A percentile compares a stretch with the other conserved stretches of the same genome.
phyloP scores from a whole-genome alignment of 441 rosid genomes.

The Brassica balearica region DNA sequence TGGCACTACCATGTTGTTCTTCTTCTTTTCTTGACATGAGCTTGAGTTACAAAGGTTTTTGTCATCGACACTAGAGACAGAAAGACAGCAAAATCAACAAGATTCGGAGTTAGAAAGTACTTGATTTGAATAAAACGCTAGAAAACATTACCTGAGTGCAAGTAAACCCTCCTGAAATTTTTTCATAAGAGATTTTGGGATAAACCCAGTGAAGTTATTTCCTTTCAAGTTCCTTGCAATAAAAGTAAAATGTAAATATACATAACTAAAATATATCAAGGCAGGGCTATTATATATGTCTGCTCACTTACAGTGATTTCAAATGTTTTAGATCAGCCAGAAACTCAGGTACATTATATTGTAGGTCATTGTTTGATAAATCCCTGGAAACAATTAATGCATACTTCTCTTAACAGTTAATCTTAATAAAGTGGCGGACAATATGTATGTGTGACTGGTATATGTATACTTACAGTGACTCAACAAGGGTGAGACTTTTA shows the following conservation, averaged over 20 bases:
- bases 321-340: conserved; percentile 51
- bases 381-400: conserved; percentile 53
- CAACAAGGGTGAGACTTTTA: conserved; percentile 45
- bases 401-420: conserved; percentile 1
- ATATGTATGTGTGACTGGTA: too few relatives aligned
- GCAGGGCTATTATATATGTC: neutral
- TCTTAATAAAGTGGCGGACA: neutral
- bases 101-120: neutral
- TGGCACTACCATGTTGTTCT: conserved; percentile 42
- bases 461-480: conserved; percentile 53
- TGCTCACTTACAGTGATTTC: conserved; percentile 52
- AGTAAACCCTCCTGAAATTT: conserved; percentile 42
- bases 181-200: conserved; percentile 54
- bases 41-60: conserved; percentile 51
- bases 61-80: conserved; percentile 50
- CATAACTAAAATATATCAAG: neutral
- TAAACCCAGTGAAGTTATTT: conserved; percentile 59
- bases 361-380: conserved; percentile 60
- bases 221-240: conserved; percentile 55
- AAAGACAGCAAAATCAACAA: neutral
- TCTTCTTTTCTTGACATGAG: conserved; percentile 48
- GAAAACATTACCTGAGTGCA: conserved; percentile 49
- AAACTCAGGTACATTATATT: conserved; percentile 55
- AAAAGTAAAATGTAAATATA: conserved; percentile 4
- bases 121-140: neutral